Evolutionary conservation across 1,284 basidiomycete genomes (phyloP).

Genomic region (Rugosomyces carneus): DNA sequence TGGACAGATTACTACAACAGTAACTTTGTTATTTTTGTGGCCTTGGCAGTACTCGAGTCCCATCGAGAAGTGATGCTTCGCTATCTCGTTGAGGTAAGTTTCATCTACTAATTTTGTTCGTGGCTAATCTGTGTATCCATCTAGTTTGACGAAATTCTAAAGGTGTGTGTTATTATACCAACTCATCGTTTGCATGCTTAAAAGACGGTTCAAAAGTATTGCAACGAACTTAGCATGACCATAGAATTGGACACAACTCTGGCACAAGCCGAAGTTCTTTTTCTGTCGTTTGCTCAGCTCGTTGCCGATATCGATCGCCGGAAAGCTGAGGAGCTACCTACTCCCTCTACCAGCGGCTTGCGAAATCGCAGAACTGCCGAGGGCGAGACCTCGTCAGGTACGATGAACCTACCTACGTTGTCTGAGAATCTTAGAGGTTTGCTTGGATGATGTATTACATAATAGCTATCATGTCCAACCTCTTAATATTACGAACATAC

Average conservation of each 20-base stretch:
- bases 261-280: conserved; percentile 90
- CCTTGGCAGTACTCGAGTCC: conserved; percentile 88
- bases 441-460: conserved; percentile 20
- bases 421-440: conserved; percentile 56
- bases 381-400: conserved; percentile 17
- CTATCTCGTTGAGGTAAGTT: conserved; percentile 79
- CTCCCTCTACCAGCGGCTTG: conserved; percentile 20
- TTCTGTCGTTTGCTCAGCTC: conserved; percentile 79
- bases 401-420: conserved; percentile 34
- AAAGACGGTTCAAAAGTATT: conserved; percentile 48
- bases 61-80: conserved; percentile 92
- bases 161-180: conserved; percentile 38
- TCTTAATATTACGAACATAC: conserved; percentile 55
- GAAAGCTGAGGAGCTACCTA: conserved; percentile 43
- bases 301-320: conserved; percentile 84
- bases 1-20: conserved; percentile 91
- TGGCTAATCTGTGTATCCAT: neutral
- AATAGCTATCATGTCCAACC: neutral
- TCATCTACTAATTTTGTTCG: neutral
- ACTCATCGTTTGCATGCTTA: conserved; percentile 6
- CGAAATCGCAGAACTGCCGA: conserved; percentile 14
- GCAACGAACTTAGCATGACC: conserved; percentile 90
- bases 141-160: conserved; percentile 82
- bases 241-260: conserved; percentile 90
- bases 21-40: conserved; percentile 90